A percentile compares a stretch with the other conserved stretches of the same genome.
phyloP scores from a whole-genome alignment of 2,329 filamentous ascomycete species.

The Pseudogymnoascus sp. region DNA sequence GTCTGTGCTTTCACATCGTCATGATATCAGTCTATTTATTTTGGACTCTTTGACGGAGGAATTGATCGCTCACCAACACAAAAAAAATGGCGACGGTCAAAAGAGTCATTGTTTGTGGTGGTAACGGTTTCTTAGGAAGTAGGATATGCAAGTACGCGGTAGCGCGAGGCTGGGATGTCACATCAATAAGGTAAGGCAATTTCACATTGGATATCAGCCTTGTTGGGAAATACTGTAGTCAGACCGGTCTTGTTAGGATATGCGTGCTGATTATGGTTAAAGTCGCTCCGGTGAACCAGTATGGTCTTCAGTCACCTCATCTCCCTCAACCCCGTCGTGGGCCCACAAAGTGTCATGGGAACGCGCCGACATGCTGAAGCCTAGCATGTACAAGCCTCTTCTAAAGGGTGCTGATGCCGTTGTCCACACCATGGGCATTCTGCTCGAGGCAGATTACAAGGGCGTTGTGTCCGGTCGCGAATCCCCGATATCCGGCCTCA shows the following conservation, averaged over 20 bases:
- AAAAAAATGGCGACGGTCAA: constrained; percentile 37
- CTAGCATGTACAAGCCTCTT: constrained; percentile 67
- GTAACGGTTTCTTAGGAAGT: constrained; percentile 82
- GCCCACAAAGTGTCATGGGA: constrained; percentile 78
- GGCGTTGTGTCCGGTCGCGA: constrained; percentile 77
- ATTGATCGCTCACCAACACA: constrained; percentile 1
- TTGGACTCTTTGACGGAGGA: not conserved
- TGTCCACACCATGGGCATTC: constrained; percentile 90
- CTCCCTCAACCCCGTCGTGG: constrained; percentile 61
- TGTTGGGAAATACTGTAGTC: not conserved
- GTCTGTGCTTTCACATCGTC: constrained; percentile 9
- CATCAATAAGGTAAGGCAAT: constrained; percentile 68
- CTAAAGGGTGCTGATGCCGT: constrained; percentile 75
- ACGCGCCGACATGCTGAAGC: constrained; percentile 77
- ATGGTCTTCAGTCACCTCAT: constrained; percentile 75
- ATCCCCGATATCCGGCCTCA: constrained; percentile 69
- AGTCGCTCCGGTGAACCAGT: constrained; percentile 85
- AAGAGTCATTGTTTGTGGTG: constrained; percentile 83
- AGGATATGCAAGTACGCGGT: constrained; percentile 89
- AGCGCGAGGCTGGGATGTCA: constrained; percentile 81
- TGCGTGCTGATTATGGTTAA: constrained; percentile 10
- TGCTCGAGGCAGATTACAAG: constrained; percentile 97
- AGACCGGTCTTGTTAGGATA: not conserved
- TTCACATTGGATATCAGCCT: not conserved
- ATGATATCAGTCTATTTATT: constrained; percentile 10